These are phyloP conservation scores for Sphaerulina vaccinii DNA, from an alignment of 2,329 filamentous ascomycete species.

Conservation along the genomic window DNA sequence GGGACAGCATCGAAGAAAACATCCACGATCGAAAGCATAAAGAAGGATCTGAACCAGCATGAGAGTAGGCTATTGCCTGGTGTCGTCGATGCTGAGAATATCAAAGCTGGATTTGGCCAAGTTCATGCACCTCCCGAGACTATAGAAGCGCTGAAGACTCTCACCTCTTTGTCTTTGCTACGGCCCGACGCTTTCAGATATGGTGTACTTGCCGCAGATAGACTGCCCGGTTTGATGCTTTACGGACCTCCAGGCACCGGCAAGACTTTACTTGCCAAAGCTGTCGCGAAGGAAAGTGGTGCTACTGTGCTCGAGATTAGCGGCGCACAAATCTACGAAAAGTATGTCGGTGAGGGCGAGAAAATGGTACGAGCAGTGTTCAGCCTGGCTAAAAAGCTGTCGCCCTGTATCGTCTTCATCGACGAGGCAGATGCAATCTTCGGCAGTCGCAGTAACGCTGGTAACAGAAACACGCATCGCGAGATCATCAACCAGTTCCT, in stretches of 20 bases:
- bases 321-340: slow-evolving; percentile 89
- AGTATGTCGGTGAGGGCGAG: slow-evolving; percentile 93
- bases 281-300: slow-evolving; percentile 63
- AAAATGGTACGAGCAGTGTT: slow-evolving; percentile 95
- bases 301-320: slow-evolving; percentile 78
- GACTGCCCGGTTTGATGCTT: slow-evolving; percentile 90
- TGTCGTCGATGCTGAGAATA: slow-evolving; percentile 76
- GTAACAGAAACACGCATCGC: slow-evolving; percentile 69
- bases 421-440: slow-evolving; percentile 95
- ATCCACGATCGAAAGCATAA: slow-evolving; percentile 46
- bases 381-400: slow-evolving; percentile 82
- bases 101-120: slow-evolving; percentile 83
- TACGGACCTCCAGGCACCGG: slow-evolving; percentile 90
- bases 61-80: slow-evolving; percentile 81
- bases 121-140: slow-evolving; percentile 81
- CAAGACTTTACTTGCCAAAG: slow-evolving; percentile 75
- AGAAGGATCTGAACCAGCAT: slow-evolving; percentile 65
- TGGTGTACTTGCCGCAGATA: slow-evolving; percentile 85
- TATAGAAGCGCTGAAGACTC: slow-evolving; percentile 79
- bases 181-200: slow-evolving; percentile 95
- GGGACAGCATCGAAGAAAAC: neutral
- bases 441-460: slow-evolving; percentile 67
- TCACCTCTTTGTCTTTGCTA: slow-evolving; percentile 82
- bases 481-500: slow-evolving; percentile 97
- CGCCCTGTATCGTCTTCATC: slow-evolving; percentile 91